These are phyloP conservation scores for Fistulifera pelliculosa DNA, from an alignment of 108 stramenopile genomes.

Conservation along the genomic window DNA sequence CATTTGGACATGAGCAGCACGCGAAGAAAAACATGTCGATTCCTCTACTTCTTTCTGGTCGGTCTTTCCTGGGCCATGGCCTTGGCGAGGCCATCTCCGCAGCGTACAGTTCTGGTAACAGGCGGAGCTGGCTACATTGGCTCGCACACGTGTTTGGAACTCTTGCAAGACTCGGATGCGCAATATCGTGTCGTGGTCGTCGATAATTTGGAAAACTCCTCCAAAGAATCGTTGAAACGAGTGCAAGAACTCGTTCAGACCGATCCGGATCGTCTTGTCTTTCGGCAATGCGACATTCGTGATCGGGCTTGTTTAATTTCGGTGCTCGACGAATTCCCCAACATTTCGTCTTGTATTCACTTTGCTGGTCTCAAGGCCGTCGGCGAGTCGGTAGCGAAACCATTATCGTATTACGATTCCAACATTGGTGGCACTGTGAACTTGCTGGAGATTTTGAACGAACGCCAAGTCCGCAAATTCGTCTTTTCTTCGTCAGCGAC, in stretches of 20 bases:
- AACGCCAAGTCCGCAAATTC: conserved; percentile 46
- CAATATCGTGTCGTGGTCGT: conserved; percentile 82
- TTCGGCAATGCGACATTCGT: conserved; percentile 75
- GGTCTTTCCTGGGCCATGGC: conserved; percentile 5
- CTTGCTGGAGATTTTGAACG: conserved; percentile 48
- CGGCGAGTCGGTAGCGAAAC: conserved; percentile 82
- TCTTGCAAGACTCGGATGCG: conserved; percentile 45
- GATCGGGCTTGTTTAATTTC: conserved; percentile 34
- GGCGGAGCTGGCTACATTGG: conserved; percentile 99
- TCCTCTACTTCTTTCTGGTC: background rate
- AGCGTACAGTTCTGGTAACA: conserved; percentile 86
- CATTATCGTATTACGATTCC: conserved; percentile 93
- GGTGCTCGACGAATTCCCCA: conserved; percentile 71
- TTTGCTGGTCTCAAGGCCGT: conserved; percentile 99
- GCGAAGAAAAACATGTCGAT: background rate
- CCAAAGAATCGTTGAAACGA: conserved; percentile 78
- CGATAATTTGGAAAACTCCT: conserved; percentile 91
- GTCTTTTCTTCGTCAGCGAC: conserved; percentile 98
- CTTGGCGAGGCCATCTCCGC: conserved; percentile 6
- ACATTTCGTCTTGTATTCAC: conserved; percentile 89
- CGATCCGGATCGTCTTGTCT: conserved; percentile 40
- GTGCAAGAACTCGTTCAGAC: conserved; percentile 60
- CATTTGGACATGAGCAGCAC: background rate
- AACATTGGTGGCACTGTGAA: conserved; percentile 92
- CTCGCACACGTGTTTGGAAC: conserved; percentile 92